phyloP scores from a whole-genome alignment of 352 stramenopile genomes.

The Phytophthora boehmeriae region DNA sequence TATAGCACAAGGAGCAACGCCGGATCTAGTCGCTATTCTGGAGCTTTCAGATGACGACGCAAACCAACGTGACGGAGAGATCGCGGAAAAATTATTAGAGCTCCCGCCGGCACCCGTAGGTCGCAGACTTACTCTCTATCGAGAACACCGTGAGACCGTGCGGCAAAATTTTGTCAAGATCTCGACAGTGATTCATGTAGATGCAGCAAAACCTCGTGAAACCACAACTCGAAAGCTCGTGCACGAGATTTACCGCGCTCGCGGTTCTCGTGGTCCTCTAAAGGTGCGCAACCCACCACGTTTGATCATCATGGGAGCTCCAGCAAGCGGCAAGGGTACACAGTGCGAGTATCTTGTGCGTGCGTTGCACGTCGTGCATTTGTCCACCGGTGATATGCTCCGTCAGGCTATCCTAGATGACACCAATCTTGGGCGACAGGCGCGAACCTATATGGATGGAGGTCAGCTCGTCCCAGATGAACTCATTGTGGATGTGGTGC shows the following conservation, averaged over 20 bases:
- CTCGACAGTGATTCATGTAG: conserved; percentile 69
- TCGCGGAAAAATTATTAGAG: conserved; percentile 36
- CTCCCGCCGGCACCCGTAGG: conserved; percentile 11
- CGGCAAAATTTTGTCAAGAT: conserved; percentile 78
- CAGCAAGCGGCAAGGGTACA: conserved; percentile 95
- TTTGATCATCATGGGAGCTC: conserved; percentile 93
- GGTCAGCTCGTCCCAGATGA: conserved; percentile 94
- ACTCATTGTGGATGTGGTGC: conserved; percentile 94
- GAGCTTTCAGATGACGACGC: conserved; percentile 92
- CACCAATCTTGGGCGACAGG: conserved; percentile 66
- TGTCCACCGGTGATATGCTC: conserved; percentile 96
- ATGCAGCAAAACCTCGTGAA: conserved; percentile 55
- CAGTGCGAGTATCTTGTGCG: conserved; percentile 94
- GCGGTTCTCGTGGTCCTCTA: conserved; percentile 49
- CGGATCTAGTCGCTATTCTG: conserved; percentile 92
- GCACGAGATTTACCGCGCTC: conserved; percentile 55
- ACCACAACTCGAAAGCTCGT: conserved; percentile 49
- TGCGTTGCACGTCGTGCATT: conserved; percentile 92
- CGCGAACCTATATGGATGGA: conserved; percentile 93
- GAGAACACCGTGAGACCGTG: conserved; percentile 81
- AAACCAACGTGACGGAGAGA: conserved; percentile 71
- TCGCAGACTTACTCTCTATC: conserved; percentile 74
- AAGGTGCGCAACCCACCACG: conserved; percentile 51
- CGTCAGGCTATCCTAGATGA: conserved; percentile 83
- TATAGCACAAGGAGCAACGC: conserved; percentile 64